Base-by-base conservation (phyloP, 2,329 filamentous ascomycete genomes). In the Falciphora oryzae region DNA sequence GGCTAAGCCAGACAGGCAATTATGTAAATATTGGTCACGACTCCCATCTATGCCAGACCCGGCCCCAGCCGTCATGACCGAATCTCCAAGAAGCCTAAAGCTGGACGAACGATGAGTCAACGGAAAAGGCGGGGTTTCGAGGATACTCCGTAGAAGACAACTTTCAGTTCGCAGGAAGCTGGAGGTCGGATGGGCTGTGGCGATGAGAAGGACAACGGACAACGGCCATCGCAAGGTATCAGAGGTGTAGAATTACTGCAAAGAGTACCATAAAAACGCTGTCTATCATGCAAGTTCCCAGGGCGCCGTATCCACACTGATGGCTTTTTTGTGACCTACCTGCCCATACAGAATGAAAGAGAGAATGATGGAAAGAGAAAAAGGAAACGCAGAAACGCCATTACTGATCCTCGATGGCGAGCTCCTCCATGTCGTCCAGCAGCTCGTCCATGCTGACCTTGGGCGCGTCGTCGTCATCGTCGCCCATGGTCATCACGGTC, bases 391-490 rank as follows among this genome's bases (percentile, higher is more conserved):
- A n/a, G 31, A 56, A 62, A 53, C 8, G 11, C 53, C 28, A 16
- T 50, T 56, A 63, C 18, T 69, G 58, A 65, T 89, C 86, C 67
- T 85, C 77, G 79, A 96, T 87, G 59, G 84, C 88, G 75, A 97
- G 85, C 72, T 97, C 93, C 73, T 96, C 93, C 81, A 97, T 93
- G 75, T 97, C 93, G 74, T 97, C 93, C 72, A 97, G 81, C 73
- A 97, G 77, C 75, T 93, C 90, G 27, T 94, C 85, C 87, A 94
- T 88, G 73, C 87, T 82, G 69, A 95, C 89, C 71, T 85, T 82
- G 4, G 91, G 91, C 62, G 82, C 83, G 57, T 87, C 87, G 57
- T 85, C 87, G 10, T 89, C 89, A 22, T 83, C 85, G 22, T 81
- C 84, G 64, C 65, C 27, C 31, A 38, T 64, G 59, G 67, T 85